Base-by-base conservation (phyloP, 371 early-diverging fungal genomes). In the Choanephora cucurbitarum region DNA sequence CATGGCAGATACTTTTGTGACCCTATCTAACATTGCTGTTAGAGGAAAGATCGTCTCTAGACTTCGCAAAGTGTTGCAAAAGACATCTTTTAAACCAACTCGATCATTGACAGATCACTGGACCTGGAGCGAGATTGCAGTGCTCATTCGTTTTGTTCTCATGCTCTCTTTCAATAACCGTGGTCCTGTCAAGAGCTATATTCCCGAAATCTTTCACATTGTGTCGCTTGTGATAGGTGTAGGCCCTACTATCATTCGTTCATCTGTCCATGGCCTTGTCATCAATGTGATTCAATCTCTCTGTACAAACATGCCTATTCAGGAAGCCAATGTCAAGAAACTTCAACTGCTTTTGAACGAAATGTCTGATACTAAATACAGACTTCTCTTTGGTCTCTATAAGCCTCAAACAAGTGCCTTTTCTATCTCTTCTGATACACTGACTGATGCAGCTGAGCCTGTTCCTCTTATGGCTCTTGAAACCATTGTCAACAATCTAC, bases 151-250 rank as follows among this genome's bases (percentile, higher is more conserved):
- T 9, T 90, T 94, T 70, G 80, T 91, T 44, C 77, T 95, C 50
- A 92, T 94, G 81, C 73, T 93, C 44, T 93, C 93, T 3, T 97
- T 96, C 79, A 91, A 93, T 62, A 92, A 93, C 60, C 82, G 84
- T 19, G 77, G 86, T 22, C 80, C 77, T 7, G 75, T 80, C 13
- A 71, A 89, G 57, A 89, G 91, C 14, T 93, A 88, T 69, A 78
- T 94, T 17, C 92, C 96, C 5, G 96, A 97, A 60, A 72, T 96
- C 8, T 91, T 91, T 55, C 91, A 94, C 58, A 80, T 93, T 45
- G 83, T 93, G 1, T 85, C 91, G 5, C 70, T 95, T 45, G 70
- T 95, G 23, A 87, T 91, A 2, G 95, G 93, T 34, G 80, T 91
- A 2, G 97, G 96, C 0, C 84, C 93, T 0, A 89, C 93, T 1